Conservation (phyloP, 2,329 filamentous ascomycete genomes). For the Diaporthe sp. region DNA sequence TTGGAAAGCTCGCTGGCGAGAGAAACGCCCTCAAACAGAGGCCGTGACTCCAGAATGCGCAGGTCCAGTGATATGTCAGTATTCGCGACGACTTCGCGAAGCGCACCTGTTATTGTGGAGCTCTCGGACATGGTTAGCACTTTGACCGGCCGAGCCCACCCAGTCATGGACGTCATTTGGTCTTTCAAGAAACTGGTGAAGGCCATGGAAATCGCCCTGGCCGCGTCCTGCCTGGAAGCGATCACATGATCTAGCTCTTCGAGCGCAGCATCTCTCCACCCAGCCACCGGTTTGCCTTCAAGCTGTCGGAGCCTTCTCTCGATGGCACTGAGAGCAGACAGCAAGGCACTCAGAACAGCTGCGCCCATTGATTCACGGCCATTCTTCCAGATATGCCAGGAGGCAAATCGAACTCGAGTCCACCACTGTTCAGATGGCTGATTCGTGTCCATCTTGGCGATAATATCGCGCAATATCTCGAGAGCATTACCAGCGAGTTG, state of each 20-base stretch:
- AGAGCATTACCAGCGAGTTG: slow-evolving; percentile 67
- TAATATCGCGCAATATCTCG: slow-evolving; percentile 57
- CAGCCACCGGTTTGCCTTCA: slow-evolving; percentile 33
- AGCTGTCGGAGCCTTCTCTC: slow-evolving; percentile 44
- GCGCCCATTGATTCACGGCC: slow-evolving; percentile 75
- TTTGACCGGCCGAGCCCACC: slow-evolving; percentile 46
- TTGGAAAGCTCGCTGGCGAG: slow-evolving; percentile 58
- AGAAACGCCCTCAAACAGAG: slow-evolving; percentile 72
- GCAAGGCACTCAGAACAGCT: slow-evolving; percentile 62
- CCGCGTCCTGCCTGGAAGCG: slow-evolving; percentile 39
- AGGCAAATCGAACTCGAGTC: slow-evolving; percentile 62
- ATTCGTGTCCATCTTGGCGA: slow-evolving; percentile 45
- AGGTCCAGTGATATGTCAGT: slow-evolving; percentile 59
- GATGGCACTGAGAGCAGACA: slow-evolving; percentile 56
- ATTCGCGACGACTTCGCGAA: slow-evolving; percentile 53
- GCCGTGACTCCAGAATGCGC: slow-evolving; percentile 73
- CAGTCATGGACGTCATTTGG: slow-evolving; percentile 43
- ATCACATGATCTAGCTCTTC: slow-evolving; percentile 36
- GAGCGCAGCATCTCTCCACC: slow-evolving; percentile 34
- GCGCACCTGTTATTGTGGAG: slow-evolving; percentile 65
- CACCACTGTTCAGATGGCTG: slow-evolving; percentile 58
- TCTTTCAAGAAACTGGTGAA: slow-evolving; percentile 49
- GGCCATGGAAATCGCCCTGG: slow-evolving; percentile 39
- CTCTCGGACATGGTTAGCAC: slow-evolving; percentile 72
- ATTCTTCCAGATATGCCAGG: slow-evolving; percentile 74